These are phyloP conservation scores for Botryosphaeria agaves DNA, from an alignment of 2,329 filamentous ascomycete genomes.

Conservation along the genomic window DNA sequence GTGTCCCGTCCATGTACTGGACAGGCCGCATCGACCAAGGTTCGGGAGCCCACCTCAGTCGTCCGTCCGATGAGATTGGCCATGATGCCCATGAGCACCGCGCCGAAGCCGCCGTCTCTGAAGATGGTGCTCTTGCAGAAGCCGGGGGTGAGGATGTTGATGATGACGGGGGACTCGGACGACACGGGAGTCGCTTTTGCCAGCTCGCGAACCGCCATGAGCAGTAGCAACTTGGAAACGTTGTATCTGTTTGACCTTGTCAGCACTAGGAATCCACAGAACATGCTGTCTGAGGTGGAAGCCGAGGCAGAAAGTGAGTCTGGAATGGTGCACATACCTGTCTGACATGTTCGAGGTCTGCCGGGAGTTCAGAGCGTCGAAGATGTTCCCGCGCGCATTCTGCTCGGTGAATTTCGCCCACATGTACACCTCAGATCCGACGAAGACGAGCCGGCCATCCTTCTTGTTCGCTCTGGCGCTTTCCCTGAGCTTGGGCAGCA, in stretches of 20 bases:
- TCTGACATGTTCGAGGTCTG: conserved; percentile 5
- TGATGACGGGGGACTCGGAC: conserved; percentile 11
- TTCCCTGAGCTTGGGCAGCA: conserved; percentile 13
- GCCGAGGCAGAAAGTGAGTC: too few relatives aligned
- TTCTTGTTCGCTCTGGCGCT: conserved; percentile 10
- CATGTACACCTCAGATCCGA: conserved; percentile 15
- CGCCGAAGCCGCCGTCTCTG: conserved; percentile 7
- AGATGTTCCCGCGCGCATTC: conserved; percentile 12
- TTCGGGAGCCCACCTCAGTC: conserved; percentile 9
- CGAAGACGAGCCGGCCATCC: conserved; percentile 13
- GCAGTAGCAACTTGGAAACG: conserved; percentile 15
- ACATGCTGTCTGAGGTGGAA: too few relatives aligned
- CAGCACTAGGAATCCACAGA: not conserved
- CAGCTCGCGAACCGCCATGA: conserved; percentile 11
- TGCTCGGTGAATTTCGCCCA: conserved; percentile 12
- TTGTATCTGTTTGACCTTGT: conserved; percentile 7
- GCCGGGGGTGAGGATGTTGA: conserved; percentile 18
- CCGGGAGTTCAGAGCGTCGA: conserved; percentile 11
- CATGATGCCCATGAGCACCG: conserved; percentile 2
- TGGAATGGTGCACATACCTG: conserved; percentile 8
- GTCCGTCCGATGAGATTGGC: conserved; percentile 6
- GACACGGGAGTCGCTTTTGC: conserved; percentile 6
- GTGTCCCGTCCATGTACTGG: conserved; percentile 6
- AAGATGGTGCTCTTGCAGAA: conserved; percentile 13
- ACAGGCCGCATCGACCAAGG: conserved; percentile 8